Conservation (phyloP, 495 filamentous ascomycete genomes). For the Astrothelium macrocarpum region DNA sequence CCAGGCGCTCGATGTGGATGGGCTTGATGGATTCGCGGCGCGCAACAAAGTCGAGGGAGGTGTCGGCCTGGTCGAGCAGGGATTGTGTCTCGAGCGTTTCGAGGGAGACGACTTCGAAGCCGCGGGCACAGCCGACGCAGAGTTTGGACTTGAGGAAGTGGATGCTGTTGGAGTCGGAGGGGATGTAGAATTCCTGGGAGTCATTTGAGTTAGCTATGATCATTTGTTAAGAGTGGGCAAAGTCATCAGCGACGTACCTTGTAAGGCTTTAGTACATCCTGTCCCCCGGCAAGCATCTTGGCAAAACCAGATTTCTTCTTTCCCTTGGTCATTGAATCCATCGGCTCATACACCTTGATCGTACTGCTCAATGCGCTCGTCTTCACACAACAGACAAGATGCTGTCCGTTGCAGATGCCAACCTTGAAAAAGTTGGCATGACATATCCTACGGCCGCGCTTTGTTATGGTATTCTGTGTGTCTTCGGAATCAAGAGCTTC, state of each 20-base stretch:
- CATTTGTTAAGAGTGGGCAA: background rate
- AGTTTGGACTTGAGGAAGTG: slow-evolving; percentile 96
- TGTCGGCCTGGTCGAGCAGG: slow-evolving; percentile 94
- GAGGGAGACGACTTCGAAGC: slow-evolving; percentile 93
- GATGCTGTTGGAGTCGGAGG: slow-evolving; percentile 88
- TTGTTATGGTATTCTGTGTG: slow-evolving; percentile 51
- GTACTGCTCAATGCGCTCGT: slow-evolving; percentile 80
- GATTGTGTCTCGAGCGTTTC: slow-evolving; percentile 97
- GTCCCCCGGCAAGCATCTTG: slow-evolving; percentile 88
- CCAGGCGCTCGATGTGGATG: slow-evolving; percentile 95
- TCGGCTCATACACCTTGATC: slow-evolving; percentile 96
- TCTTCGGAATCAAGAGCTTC: slow-evolving; percentile 78
- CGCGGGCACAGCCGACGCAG: slow-evolving; percentile 87
- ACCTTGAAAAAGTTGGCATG: slow-evolving; percentile 98
- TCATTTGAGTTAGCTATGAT: background rate
- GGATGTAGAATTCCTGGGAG: slow-evolving; percentile 92
- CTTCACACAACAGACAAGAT: slow-evolving; percentile 92
- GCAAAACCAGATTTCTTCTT: slow-evolving; percentile 89
- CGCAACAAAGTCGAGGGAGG: slow-evolving; percentile 91
- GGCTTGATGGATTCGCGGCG: slow-evolving; percentile 87
- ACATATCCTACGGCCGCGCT: slow-evolving; percentile 92
- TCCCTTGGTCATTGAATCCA: slow-evolving; percentile 80
- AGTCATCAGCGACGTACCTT: slow-evolving; percentile 46
- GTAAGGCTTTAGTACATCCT: slow-evolving; percentile 90
- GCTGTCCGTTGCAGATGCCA: slow-evolving; percentile 86